Percentiles rank a stretch among this genome's conserved stretches.
phyloP scores from a whole-genome alignment of 1,139 yeast species.

The Sugiyamaella sp. region DNA sequence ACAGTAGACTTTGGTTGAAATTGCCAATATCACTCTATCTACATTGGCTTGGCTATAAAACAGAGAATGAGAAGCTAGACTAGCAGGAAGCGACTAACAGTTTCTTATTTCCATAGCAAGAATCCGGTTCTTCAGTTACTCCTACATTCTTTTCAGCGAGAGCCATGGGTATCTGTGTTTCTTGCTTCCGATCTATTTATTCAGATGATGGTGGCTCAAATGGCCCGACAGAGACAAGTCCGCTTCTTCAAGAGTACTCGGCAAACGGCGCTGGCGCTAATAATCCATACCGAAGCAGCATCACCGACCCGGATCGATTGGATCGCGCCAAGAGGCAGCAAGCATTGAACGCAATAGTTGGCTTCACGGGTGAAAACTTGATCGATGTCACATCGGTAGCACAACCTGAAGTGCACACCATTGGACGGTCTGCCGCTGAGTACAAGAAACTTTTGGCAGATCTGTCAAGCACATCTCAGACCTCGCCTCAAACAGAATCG shows the following conservation, averaged over 20 bases:
- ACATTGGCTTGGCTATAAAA: too few species aligned
- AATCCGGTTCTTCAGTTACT: too few species aligned
- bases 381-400: conserved; percentile 35
- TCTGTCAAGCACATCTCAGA: conserved; percentile 15
- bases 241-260: conserved; percentile 25
- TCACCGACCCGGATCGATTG: conserved; percentile 13
- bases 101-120: too few species aligned
- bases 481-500: too few species aligned
- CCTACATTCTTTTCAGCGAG: too few species aligned
- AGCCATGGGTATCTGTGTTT: conserved; percentile 37
- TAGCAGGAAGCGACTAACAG: too few species aligned
- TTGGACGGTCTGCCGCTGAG: conserved; percentile 31
- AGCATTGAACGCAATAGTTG: conserved; percentile 30
- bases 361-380: conserved; percentile 33
- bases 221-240: conserved; percentile 24
- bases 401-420: conserved; percentile 32
- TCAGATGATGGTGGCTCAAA: conserved; percentile 23
- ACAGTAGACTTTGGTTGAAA: too few species aligned
- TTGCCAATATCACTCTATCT: too few species aligned
- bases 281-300: conserved; percentile 8
- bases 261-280: conserved; percentile 13
- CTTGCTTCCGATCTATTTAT: conserved; percentile 28
- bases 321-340: conserved; percentile 20
- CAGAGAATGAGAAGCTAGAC: too few species aligned
- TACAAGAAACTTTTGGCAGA: conserved; percentile 27